phyloP scores from a whole-genome alignment of 2,329 filamentous ascomycete genomes.

The Fusarium sp. region DNA sequence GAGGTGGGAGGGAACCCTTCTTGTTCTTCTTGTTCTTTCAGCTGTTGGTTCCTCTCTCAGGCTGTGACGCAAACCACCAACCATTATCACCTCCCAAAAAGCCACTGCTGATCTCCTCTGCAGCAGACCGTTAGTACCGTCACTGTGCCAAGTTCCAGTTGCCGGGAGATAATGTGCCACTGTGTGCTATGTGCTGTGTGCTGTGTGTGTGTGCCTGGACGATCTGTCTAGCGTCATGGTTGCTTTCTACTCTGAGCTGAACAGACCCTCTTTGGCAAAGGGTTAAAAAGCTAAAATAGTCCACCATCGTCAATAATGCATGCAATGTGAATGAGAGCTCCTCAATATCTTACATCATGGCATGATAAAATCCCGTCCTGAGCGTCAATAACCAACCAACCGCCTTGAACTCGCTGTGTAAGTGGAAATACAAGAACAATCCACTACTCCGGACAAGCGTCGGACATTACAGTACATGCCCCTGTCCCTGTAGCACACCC shows the following conservation, averaged over 20 bases:
- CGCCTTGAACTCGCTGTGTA: too few relatives aligned
- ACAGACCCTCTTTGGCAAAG: too few relatives aligned
- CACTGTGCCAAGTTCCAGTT: conserved; percentile 33
- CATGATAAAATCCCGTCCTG: too few relatives aligned
- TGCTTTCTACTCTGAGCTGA: too few relatives aligned
- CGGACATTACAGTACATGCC: conserved; percentile 27
- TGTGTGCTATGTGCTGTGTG: too few relatives aligned
- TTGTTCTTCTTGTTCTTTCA: too few relatives aligned
- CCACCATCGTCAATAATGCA: conserved; percentile 2
- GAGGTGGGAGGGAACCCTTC: too few relatives aligned
- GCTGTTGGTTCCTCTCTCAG: background rate
- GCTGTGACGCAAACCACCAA: background rate
- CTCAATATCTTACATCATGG: background rate
- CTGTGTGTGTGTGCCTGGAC: conserved; percentile 16
- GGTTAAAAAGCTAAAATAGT: background rate
- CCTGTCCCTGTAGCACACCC: conserved; percentile 8
- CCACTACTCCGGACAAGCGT: conserved; percentile 1
- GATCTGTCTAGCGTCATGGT: background rate
- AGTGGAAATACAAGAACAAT: too few relatives aligned
- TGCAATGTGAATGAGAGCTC: too few relatives aligned
- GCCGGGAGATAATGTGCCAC: conserved; percentile 2
- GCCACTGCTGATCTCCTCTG: conserved; percentile 41
- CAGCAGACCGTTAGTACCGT: conserved; percentile 29
- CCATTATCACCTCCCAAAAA: conserved; percentile 20
- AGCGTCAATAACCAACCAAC: too few relatives aligned